Percentiles rank a stretch among this genome's conserved stretches.
phyloP scores from a whole-genome alignment of 2,329 filamentous ascomycete species.

The Pseudopyrenochaeta lycopersici region DNA sequence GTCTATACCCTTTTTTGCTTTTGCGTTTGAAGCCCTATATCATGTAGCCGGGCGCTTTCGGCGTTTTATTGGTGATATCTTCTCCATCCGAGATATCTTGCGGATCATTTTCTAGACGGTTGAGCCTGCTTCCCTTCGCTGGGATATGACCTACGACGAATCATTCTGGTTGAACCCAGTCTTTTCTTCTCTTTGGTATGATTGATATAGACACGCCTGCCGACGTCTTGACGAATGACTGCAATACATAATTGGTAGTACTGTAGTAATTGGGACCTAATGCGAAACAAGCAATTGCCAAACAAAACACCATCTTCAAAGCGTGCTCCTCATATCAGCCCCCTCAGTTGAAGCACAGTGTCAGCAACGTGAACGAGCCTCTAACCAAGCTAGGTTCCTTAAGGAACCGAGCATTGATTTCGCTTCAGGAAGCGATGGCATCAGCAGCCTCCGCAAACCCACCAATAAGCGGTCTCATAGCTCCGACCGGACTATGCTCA shows the following conservation, averaged over 20 bases:
- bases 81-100: not conserved
- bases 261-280: not conserved
- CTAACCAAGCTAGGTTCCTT: not conserved
- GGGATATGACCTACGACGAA: conserved; percentile 5
- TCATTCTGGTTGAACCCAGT: not conserved
- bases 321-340: not conserved
- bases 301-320: not conserved
- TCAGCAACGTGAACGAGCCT: not conserved
- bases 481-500: conserved; percentile 3
- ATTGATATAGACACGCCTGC: not conserved
- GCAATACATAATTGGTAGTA: not conserved
- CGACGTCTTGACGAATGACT: not conserved
- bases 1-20: conserved; percentile 16
- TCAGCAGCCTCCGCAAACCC: conserved; percentile 14
- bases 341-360: not conserved
- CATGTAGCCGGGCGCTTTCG: conserved; percentile 21
- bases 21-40: conserved; percentile 14
- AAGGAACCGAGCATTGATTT: not conserved
- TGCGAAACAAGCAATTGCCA: not conserved
- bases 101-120: not conserved
- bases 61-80: conserved; percentile 6
- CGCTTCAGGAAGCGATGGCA: conserved; percentile 11
- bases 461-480: conserved; percentile 9
- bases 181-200: not conserved
- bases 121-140: conserved; percentile 5